Conservation (phyloP, 495 filamentous ascomycete species). For the Usnea hakonensis region DNA sequence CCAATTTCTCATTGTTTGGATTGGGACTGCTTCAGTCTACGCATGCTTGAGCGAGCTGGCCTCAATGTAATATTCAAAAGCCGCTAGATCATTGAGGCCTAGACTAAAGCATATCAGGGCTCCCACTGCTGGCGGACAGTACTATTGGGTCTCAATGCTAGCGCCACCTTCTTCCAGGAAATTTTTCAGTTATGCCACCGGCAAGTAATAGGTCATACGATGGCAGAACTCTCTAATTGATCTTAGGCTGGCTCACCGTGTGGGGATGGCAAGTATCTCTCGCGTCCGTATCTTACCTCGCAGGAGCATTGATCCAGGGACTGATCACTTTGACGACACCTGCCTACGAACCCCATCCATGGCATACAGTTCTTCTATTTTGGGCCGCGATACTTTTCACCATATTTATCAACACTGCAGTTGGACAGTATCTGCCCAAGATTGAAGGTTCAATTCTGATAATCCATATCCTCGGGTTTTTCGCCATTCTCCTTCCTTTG, state of each 20-base stretch:
- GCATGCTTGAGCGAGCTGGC: slow-evolving; percentile 34
- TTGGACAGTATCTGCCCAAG: slow-evolving; percentile 33
- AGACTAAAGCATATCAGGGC: not conserved
- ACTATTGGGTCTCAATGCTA: slow-evolving; percentile 11
- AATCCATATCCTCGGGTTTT: slow-evolving; percentile 45
- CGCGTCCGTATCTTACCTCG: slow-evolving; percentile 33
- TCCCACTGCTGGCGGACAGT: slow-evolving; percentile 11
- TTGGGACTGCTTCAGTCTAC: slow-evolving; percentile 30
- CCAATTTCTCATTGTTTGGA: slow-evolving; percentile 43
- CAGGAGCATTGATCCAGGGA: slow-evolving; percentile 37
- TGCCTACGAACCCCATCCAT: slow-evolving; percentile 31
- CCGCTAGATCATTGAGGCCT: not conserved
- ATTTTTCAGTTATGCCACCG: slow-evolving; percentile 11
- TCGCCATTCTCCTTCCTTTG: slow-evolving; percentile 45
- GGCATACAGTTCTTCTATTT: slow-evolving; percentile 38
- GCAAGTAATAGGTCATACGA: not conserved
- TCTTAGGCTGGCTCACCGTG: slow-evolving; percentile 38
- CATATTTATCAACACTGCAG: slow-evolving; percentile 36
- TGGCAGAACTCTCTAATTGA: not conserved
- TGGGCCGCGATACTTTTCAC: slow-evolving; percentile 36
- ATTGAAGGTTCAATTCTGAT: slow-evolving; percentile 42
- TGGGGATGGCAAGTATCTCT: slow-evolving; percentile 39
- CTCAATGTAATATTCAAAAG: slow-evolving; percentile 28
- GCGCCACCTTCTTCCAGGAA: slow-evolving; percentile 3
- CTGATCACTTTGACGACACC: slow-evolving; percentile 31